Evolutionary conservation across 257 asterid genomes (phyloP), one percentile per base, ranked within the genome.

Genomic region (Jacaranda mimosifolia): DNA sequence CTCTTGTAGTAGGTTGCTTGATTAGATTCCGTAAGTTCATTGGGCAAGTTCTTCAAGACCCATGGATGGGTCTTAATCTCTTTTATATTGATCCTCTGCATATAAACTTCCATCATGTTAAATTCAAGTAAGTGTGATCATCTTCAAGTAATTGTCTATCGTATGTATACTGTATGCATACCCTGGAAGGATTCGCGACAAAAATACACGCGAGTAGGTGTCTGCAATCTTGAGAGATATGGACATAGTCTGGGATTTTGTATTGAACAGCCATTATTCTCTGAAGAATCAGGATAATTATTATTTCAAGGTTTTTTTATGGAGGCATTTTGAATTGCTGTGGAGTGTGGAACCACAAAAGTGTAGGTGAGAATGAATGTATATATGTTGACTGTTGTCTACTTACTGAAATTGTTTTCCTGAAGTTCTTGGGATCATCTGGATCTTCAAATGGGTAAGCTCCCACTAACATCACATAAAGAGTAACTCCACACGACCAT

Each of bases 401-500:
- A 60, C 82, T 80, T 39, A 90, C 92, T 0, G 90, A 63, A 68
- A 87, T 89, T 4, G 94, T 89, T 79, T 89, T 91, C 48, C 92
- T 83, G 79, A 91, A 91, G 70, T 91, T 89, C 82, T 91, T 91
- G 63, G 90, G 85, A 68, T 91, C 90, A 9, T 82, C 63, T 38
- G 81, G 86, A 73, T 91, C 92, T 83, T 91, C 97, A 74, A 91
- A 91, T 0, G 95, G 97, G 82, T 91, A 91, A 51, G 92, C 93
- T 68, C 95, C 97, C 68, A 89, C 95, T 85, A 91, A 73, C 97
- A 89, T 91, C 72, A 89, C 97, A 77, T 86, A 91, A 3, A 91
- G 83, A 11, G 95, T 89, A 43, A 88, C 97, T 73, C 97, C 95
- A 84, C 91, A 86, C 12, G 95, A 89, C 93, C 95, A 91, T 56